Conservation (phyloP, 2,329 filamentous ascomycete species). For the Penicillium sp. region DNA sequence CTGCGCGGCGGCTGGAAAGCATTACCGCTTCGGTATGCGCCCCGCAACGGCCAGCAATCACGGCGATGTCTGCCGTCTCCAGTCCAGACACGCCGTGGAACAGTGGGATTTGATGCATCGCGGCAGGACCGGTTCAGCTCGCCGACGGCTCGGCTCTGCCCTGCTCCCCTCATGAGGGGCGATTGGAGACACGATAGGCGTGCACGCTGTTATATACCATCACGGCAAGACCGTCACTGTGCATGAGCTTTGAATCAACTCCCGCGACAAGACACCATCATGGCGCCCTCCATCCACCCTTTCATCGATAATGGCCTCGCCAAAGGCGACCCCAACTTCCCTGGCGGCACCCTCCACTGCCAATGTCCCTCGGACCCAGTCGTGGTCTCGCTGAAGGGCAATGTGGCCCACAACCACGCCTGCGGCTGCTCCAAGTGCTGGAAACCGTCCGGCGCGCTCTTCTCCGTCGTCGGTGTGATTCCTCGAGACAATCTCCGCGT, state of each 20-base stretch:
- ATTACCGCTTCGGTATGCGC: constrained; percentile 5
- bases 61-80: neutral
- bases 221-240: too few relatives aligned
- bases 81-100: neutral
- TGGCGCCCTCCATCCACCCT: constrained; percentile 56
- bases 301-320: constrained; percentile 60
- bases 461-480: constrained; percentile 63
- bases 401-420: constrained; percentile 67
- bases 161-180: constrained; percentile 16
- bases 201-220: constrained; percentile 5
- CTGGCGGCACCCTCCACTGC: constrained; percentile 62
- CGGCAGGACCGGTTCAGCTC: neutral
- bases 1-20: neutral
- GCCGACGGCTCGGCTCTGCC: constrained; percentile 1
- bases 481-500: constrained; percentile 55
- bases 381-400: constrained; percentile 56
- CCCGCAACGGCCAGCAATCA: constrained; percentile 5
- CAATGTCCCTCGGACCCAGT: constrained; percentile 57
- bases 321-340: constrained; percentile 54
- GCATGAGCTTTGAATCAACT: neutral
- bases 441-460: constrained; percentile 63
- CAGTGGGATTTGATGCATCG: too few relatives aligned
- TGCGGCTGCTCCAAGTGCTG: constrained; percentile 72
- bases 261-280: constrained; percentile 11
- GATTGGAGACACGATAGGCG: neutral